Percentiles rank a stretch among this genome's conserved stretches.
Evolutionary conservation across 2,329 filamentous ascomycete genomes (phyloP).

Genomic region (Cryphonectria japonica): DNA sequence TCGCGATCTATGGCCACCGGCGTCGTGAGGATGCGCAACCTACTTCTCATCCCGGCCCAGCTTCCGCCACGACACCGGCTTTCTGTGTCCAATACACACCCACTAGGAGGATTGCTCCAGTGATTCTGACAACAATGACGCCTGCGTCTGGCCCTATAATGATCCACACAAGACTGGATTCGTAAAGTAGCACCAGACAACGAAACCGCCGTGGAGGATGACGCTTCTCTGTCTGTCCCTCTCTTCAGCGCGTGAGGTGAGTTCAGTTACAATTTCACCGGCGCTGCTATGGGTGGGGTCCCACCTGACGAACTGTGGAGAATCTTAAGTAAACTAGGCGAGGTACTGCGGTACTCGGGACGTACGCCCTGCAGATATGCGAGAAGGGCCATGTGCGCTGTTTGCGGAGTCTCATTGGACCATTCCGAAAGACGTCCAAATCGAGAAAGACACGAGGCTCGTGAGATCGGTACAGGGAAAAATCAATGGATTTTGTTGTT

Average conservation of each 20-base stretch:
- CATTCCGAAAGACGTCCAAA: not conserved
- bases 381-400: constrained; percentile 18
- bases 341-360: constrained; percentile 1
- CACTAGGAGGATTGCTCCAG: no score
- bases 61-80: not conserved
- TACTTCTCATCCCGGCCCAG: not conserved
- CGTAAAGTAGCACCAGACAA: no score
- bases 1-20: not conserved
- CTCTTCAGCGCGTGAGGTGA: not conserved
- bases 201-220: not conserved
- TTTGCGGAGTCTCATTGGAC: constrained; percentile 16
- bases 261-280: not conserved
- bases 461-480: not conserved
- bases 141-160: no score
- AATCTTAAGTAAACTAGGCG: not conserved
- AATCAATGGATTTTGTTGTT: not conserved
- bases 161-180: no score
- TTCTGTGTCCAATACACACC: not conserved
- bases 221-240: not conserved
- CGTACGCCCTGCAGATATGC: constrained; percentile 3
- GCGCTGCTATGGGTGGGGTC: not conserved
- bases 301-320: not conserved
- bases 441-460: not conserved
- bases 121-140: not conserved
- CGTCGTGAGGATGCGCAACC: not conserved